phyloP scores from a whole-genome alignment of 192 early-diverging fungal genomes.

The Gaertneriomyces semiglobifer region DNA sequence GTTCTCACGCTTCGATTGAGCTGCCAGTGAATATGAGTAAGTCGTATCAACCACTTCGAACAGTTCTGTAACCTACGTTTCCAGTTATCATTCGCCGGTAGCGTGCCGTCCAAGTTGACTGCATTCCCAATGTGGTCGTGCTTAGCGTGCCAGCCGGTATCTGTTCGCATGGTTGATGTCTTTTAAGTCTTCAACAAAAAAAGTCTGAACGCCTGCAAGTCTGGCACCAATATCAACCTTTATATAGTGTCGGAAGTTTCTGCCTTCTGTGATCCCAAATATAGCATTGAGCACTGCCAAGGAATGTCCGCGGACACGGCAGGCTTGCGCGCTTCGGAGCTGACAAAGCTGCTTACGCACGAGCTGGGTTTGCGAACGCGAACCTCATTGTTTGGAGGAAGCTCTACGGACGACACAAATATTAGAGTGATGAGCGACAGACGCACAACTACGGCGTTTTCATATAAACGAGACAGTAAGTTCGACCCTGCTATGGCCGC shows the following conservation, averaged over 20 bases:
- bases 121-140: conserved; percentile 2
- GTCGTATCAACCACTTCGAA: no score
- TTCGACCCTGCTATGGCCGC: neutral
- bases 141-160: neutral
- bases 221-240: no score
- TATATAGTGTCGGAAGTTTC: no score
- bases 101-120: conserved; percentile 1
- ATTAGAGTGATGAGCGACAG: neutral
- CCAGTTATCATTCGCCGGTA: neutral
- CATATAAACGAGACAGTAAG: neutral
- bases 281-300: no score
- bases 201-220: no score
- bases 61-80: neutral
- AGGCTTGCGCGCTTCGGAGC: no score
- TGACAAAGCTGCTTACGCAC: neutral
- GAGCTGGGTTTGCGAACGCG: neutral
- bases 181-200: no score
- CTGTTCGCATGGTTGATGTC: no score
- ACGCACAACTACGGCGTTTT: neutral
- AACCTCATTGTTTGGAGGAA: no score
- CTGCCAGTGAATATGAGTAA: neutral
- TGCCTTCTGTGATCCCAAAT: no score
- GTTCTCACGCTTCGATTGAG: neutral
- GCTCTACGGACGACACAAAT: neutral
- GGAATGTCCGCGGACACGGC: no score